Evolutionary conservation across 129 eudicot genomes (phyloP).

Genomic region (Smallanthus sonchifolius): DNA sequence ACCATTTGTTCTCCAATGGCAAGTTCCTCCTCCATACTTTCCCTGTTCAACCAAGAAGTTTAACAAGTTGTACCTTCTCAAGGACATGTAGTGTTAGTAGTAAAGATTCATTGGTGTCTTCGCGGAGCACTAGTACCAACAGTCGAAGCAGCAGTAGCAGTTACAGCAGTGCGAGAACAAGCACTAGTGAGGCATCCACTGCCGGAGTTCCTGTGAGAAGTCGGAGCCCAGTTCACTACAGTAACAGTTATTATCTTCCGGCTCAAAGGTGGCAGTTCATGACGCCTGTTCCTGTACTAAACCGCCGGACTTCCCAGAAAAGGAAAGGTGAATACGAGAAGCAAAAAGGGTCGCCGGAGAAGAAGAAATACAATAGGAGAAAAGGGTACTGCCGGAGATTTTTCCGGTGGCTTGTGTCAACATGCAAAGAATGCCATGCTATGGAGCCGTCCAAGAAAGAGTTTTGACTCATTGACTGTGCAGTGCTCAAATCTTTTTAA

Average conservation of each 20-base stretch:
- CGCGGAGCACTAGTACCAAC: slow-evolving; percentile 60
- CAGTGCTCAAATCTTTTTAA: background rate
- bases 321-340: slow-evolving; percentile 22
- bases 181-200: slow-evolving; percentile 43
- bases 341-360: slow-evolving; percentile 20
- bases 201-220: slow-evolving; percentile 15
- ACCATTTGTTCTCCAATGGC: slow-evolving; percentile 65
- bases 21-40: slow-evolving; percentile 60
- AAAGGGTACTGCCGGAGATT: slow-evolving; percentile 43
- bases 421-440: slow-evolving; percentile 71
- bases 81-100: slow-evolving; percentile 47
- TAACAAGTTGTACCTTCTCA: slow-evolving; percentile 27
- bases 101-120: slow-evolving; percentile 49
- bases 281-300: slow-evolving; percentile 47
- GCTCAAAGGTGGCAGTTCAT: slow-evolving; percentile 72
- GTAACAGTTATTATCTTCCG: slow-evolving; percentile 18
- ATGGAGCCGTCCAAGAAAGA: slow-evolving; percentile 41
- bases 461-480: slow-evolving; percentile 15
- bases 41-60: slow-evolving; percentile 30
- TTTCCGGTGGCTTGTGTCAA: slow-evolving; percentile 42
- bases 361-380: slow-evolving; percentile 1
- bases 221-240: slow-evolving; percentile 20
- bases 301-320: slow-evolving; percentile 28
- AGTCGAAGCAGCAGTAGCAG: slow-evolving; percentile 46
- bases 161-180: slow-evolving; percentile 59